phyloP scores from a whole-genome alignment of 140 eudicot species.

The Cichorium intybus region DNA sequence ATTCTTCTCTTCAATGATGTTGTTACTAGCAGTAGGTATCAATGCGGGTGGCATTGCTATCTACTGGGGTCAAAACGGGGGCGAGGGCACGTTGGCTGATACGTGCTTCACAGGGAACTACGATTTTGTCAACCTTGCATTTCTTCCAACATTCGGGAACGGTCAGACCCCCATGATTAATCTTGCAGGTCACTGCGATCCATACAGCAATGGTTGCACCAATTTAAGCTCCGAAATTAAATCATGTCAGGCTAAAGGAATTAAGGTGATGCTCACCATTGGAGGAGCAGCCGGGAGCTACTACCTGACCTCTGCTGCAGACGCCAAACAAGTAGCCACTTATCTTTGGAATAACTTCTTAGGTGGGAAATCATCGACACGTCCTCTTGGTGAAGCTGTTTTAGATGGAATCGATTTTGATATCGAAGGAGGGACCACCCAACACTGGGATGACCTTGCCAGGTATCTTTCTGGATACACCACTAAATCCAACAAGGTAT shows the following conservation, averaged over 20 bases:
- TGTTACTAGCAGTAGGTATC: constrained; percentile 15
- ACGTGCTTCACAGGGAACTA: constrained; percentile 37
- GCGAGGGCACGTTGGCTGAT: constrained; percentile 39
- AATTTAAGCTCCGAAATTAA: constrained; percentile 27
- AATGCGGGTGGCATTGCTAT: constrained; percentile 46
- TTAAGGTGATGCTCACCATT: constrained; percentile 41
- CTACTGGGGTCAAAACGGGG: constrained; percentile 53
- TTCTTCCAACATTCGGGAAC: constrained; percentile 36
- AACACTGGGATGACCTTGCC: constrained; percentile 41
- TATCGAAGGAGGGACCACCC: constrained; percentile 31
- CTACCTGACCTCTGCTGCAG: constrained; percentile 33
- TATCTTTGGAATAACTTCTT: constrained; percentile 44
- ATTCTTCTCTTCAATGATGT: not conserved
- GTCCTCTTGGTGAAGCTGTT: constrained; percentile 41
- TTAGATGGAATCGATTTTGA: constrained; percentile 45
- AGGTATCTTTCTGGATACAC: constrained; percentile 22
- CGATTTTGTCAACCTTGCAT: constrained; percentile 31
- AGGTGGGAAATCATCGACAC: constrained; percentile 36
- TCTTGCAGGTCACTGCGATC: constrained; percentile 51
- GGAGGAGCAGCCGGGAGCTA: constrained; percentile 48
- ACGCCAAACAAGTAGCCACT: constrained; percentile 32
- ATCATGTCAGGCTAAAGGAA: constrained; percentile 39
- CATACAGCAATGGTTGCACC: constrained; percentile 36
- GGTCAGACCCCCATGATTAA: constrained; percentile 36
- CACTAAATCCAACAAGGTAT: constrained; percentile 29